Evolutionary conservation across 768 basidiomycete species (phyloP), one percentile per base, ranked within the genome.

Genomic region (Mycena pura): DNA sequence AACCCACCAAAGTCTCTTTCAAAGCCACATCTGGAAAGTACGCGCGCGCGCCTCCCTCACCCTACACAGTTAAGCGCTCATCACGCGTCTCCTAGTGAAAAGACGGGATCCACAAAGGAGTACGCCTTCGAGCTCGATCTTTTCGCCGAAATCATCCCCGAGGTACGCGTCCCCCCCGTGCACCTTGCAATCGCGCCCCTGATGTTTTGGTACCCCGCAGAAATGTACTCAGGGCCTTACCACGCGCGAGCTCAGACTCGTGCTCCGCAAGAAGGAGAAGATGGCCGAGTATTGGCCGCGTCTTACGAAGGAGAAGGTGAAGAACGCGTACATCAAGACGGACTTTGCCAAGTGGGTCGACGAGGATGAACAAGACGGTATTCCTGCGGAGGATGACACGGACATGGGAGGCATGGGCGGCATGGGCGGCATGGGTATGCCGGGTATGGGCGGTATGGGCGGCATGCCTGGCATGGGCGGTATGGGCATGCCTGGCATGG

Each of bases 261-360:
- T 88, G 46, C 80, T 99, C 55, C 88, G 88, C 74, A 99, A 99
- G 78, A 93, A 94, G 74, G 87, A 88, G 57, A 69, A 73, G 28
- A 77, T 88, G 71, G 72, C 77, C 14, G 96, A 95, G 67, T 99
- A 84, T 76, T 99, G 96, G 96, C 92, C 93, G 24, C 86, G 96
- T 58, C 80, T 99, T 50, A 95, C 92, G 45, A 95, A 96, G 76
- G 91, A 92, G 61, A 96, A 95, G 76, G 71, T 85, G 61, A 92
- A 85, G 76, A 86, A 82, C 49, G 80, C 87, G 57, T 96, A 86
- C 77, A 79, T 98, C 76, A 98, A 97, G 84, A 97, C 95, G 43
- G 93, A 98, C 76, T 98, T 98, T 74, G 81, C 81, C 66, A 96
- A 92, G 79, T 98, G 95, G 95, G 90, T 91, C 39, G 96, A 98